Percentiles rank a stretch among this genome's conserved stretches.
Conservation (phyloP, 2,329 filamentous ascomycete genomes). For the Pezicula carpinea region DNA sequence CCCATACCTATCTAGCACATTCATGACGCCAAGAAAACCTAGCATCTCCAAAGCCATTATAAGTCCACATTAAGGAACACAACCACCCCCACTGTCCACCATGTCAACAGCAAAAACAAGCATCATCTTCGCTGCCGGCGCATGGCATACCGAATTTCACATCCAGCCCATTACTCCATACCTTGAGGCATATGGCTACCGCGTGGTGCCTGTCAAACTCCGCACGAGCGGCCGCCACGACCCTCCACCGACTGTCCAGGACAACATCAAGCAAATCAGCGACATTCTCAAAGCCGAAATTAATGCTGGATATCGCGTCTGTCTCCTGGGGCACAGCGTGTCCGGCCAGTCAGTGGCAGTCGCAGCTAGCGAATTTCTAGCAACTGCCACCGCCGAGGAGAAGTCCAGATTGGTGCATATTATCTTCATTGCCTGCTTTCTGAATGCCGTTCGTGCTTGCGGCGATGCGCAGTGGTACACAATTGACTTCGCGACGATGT, state of each 20-base stretch:
- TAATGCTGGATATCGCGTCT: slow-evolving; percentile 1
- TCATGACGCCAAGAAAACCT: no score
- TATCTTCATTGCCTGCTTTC: slow-evolving; percentile 2
- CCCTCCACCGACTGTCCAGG: slow-evolving; percentile 1
- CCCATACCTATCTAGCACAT: no score
- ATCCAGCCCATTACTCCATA: neutral
- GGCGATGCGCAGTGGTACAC: neutral
- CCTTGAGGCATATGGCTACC: slow-evolving; percentile 1
- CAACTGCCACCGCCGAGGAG: slow-evolving; percentile 1
- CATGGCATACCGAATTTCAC: slow-evolving; percentile 3
- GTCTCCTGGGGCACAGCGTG: slow-evolving; percentile 1
- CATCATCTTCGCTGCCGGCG: slow-evolving; percentile 1
- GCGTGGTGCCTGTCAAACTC: slow-evolving; percentile 1
- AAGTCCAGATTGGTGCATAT: neutral
- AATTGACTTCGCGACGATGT: slow-evolving; percentile 2
- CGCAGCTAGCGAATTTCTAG: slow-evolving; percentile 1
- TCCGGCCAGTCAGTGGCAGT: slow-evolving; percentile 1
- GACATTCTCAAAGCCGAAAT: slow-evolving; percentile 2
- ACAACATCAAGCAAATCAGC: slow-evolving; percentile 1
- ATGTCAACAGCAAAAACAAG: neutral
- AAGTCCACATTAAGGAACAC: neutral
- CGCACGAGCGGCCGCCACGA: neutral
- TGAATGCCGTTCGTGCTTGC: neutral
- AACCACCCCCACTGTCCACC: no score
- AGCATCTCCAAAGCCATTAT: no score